Evolutionary conservation across 192 early-diverging fungal species (phyloP).

Genomic region (Umbelopsis sp.): DNA sequence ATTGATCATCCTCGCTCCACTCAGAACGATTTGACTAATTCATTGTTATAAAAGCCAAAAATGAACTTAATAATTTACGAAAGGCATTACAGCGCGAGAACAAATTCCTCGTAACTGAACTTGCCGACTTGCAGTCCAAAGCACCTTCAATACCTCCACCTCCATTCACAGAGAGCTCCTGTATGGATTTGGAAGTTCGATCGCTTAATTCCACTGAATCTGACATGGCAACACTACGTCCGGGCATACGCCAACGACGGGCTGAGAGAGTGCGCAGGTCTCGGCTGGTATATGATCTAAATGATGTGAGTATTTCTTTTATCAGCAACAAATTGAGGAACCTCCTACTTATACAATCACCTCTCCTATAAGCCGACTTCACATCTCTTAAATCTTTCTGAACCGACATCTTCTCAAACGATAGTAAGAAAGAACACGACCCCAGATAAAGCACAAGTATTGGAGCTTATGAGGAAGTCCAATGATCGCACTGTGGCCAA

Average conservation of each 20-base stretch:
- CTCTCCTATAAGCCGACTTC: neutral
- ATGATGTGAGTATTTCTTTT: slow-evolving; percentile 9
- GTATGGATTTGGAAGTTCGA: neutral
- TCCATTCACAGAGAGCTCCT: neutral
- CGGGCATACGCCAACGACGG: slow-evolving; percentile 1
- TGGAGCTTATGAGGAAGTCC: slow-evolving; percentile 23
- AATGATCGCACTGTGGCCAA: slow-evolving; percentile 46
- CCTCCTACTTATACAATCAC: neutral
- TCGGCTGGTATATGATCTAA: slow-evolving; percentile 10
- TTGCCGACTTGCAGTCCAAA: slow-evolving; percentile 31
- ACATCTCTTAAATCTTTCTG: neutral
- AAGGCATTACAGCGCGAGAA: slow-evolving; percentile 35
- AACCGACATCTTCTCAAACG: neutral
- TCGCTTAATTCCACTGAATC: neutral
- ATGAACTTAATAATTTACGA: slow-evolving; percentile 25
- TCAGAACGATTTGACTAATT: neutral
- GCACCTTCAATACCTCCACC: slow-evolving; percentile 6
- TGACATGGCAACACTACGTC: neutral
- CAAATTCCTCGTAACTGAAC: slow-evolving; percentile 30
- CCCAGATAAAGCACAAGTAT: slow-evolving; percentile 4
- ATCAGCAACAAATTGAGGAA: neutral
- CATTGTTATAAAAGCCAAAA: slow-evolving; percentile 26
- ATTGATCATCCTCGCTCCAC: too few relatives aligned
- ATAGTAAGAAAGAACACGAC: neutral
- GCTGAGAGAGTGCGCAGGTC: slow-evolving; percentile 9